Evolutionary conservation across 129 eudicot genomes (phyloP), one percentile per base, ranked within the genome.

Genomic region (Arctium lappa): DNA sequence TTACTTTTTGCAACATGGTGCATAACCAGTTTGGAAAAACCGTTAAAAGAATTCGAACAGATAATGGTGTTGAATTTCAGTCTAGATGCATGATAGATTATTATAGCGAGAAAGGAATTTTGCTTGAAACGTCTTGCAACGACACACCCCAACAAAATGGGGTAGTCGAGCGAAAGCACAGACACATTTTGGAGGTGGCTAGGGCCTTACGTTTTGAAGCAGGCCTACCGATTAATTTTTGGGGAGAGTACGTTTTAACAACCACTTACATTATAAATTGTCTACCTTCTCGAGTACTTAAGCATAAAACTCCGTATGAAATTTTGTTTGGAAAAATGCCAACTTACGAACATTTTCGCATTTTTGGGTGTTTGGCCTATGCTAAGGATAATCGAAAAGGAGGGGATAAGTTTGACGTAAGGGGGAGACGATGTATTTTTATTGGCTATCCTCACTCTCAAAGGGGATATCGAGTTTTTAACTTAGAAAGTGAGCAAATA

Each of bases 281-380:
- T 16, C 6, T 85, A 7, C 82, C 88, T 6, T 38, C 65, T 6
- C 37, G 30, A 1, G 37, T 79, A 0, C 10, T 79, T 1, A 0
- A 37, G 4, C 16, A 32, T 3, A 69, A 60, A 10, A 69, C 62
- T 2, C 77, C 85, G 2, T n/a, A 16, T 16, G 37, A 79, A 27
- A 0, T n/a, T 0, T 27, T 87, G 0, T 4, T 38, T 40, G 15
- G 34, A 0, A 30, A 38, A 4, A 3, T 1, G 5, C 48, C 69
- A n/a, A 9, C 7, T 2, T 68, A 70, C n/a, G 27, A 31, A 2
- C 37, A 76, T 71, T 60, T 46, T 5, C 42, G 32, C 6, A 36
- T 42, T n/a, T 80, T 87, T 80, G 80, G 86, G 3, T 84, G 87
- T 46, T 29, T 87, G 1, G 79, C 53, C 1, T 81, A 32, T 86